Evolutionary conservation across 106 monocot genomes (phyloP).

Genomic region (Phalaenopsis aphrodite): DNA sequence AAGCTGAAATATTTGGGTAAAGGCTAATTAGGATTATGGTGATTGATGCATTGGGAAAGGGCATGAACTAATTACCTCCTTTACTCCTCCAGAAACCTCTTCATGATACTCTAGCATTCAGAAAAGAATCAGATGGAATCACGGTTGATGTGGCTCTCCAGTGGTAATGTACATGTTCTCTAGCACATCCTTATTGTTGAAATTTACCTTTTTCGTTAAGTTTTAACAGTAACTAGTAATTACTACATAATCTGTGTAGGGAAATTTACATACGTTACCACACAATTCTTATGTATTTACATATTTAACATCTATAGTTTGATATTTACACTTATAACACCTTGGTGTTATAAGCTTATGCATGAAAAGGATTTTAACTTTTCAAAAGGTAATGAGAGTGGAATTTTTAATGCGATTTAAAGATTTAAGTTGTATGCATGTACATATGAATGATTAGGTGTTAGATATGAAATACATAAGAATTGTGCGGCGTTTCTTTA

Average conservation of each 20-base stretch:
- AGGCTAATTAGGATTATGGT: not conserved
- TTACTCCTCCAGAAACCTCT: constrained; percentile 59
- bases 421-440: too few species aligned
- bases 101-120: constrained; percentile 76
- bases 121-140: constrained; percentile 61
- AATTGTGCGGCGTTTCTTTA: too few species aligned
- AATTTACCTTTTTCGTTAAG: not conserved
- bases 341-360: too few species aligned
- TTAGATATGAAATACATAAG: too few species aligned
- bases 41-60: not conserved
- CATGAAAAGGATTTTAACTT: too few species aligned
- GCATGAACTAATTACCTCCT: not conserved
- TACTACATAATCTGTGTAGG: not conserved
- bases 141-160: constrained; percentile 92
- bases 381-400: too few species aligned
- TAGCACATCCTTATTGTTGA: not conserved
- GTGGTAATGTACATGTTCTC: constrained; percentile 34
- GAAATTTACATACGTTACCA: too few species aligned
- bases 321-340: too few species aligned
- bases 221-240: not conserved
- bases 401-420: too few species aligned
- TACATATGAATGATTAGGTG: too few species aligned
- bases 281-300: too few species aligned
- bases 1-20: not conserved
- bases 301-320: too few species aligned